Percentiles rank a stretch among this genome's conserved stretches.
Evolutionary conservation across 768 basidiomycete species (phyloP).

Genomic region (Pisolithus albus): DNA sequence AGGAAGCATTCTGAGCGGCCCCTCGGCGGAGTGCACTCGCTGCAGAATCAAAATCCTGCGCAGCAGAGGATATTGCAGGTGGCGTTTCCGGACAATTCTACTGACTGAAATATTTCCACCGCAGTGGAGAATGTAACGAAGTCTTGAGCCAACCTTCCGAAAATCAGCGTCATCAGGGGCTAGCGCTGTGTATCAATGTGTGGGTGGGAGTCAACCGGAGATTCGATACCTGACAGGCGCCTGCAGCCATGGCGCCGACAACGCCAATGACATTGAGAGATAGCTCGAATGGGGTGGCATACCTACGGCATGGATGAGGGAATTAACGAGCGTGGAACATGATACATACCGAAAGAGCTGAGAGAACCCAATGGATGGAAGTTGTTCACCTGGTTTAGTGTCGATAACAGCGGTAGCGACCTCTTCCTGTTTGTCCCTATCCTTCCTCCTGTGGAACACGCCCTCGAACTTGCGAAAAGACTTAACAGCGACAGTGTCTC

Average conservation of each 20-base stretch:
- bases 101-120: constrained; percentile 6
- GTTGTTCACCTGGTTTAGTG: background rate
- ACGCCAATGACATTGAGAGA: constrained; percentile 64
- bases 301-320: constrained; percentile 34
- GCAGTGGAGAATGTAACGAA: constrained; percentile 54
- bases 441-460: constrained; percentile 21
- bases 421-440: constrained; percentile 24
- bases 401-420: background rate
- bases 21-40: constrained; percentile 46
- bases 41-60: constrained; percentile 24
- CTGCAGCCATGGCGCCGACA: constrained; percentile 65
- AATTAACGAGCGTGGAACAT: background rate
- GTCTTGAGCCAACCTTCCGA: constrained; percentile 70
- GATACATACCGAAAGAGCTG: constrained; percentile 42
- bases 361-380: constrained; percentile 32
- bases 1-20: constrained; percentile 51
- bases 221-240: constrained; percentile 64
- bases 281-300: constrained; percentile 65
- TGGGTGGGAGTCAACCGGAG: background rate
- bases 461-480: background rate
- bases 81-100: constrained; percentile 16
- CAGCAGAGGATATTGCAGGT: constrained; percentile 25
- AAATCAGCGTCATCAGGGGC: constrained; percentile 79
- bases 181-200: constrained; percentile 16
- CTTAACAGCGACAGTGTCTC: background rate